Evolutionary conservation across 2,329 filamentous ascomycete species (phyloP).

Genomic region (Fusarium proliferatum): DNA sequence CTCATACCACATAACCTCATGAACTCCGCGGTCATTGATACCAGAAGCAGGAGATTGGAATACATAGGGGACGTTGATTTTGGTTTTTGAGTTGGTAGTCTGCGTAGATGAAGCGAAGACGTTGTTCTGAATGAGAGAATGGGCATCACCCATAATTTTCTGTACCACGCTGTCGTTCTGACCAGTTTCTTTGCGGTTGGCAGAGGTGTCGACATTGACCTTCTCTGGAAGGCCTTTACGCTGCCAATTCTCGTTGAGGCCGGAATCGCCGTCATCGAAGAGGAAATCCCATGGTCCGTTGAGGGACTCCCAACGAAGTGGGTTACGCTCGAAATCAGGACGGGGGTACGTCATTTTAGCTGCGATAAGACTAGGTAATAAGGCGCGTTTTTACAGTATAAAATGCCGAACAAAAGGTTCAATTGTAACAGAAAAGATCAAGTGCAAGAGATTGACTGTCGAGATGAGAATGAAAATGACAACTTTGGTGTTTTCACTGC

Average conservation of each 20-base stretch:
- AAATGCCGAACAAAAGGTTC: not conserved
- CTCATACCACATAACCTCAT: slow-evolving; percentile 77
- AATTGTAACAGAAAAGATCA: not conserved
- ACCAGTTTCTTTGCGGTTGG: slow-evolving; percentile 48
- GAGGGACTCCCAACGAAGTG: slow-evolving; percentile 68
- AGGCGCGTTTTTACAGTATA: too few species aligned
- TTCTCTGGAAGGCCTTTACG: slow-evolving; percentile 59
- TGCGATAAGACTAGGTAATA: not conserved
- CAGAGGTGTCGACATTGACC: slow-evolving; percentile 45
- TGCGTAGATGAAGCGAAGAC: slow-evolving; percentile 47
- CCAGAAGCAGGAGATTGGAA: slow-evolving; percentile 74
- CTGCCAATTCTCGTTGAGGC: slow-evolving; percentile 65
- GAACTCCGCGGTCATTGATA: slow-evolving; percentile 69
- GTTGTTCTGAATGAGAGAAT: slow-evolving; percentile 60
- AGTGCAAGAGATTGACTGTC: not conserved
- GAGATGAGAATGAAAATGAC: not conserved
- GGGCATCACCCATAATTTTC: slow-evolving; percentile 61
- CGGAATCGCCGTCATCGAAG: slow-evolving; percentile 73
- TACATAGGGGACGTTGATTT: slow-evolving; percentile 72
- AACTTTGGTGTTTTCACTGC: slow-evolving; percentile 20
- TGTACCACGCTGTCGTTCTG: slow-evolving; percentile 50
- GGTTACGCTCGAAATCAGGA: slow-evolving; percentile 69
- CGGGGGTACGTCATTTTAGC: slow-evolving; percentile 64
- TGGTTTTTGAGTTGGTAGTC: slow-evolving; percentile 56
- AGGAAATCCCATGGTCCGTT: slow-evolving; percentile 73